These are phyloP conservation scores for Monosporascus ibericus DNA, from an alignment of 2,329 filamentous ascomycete species.

Conservation along the genomic window DNA sequence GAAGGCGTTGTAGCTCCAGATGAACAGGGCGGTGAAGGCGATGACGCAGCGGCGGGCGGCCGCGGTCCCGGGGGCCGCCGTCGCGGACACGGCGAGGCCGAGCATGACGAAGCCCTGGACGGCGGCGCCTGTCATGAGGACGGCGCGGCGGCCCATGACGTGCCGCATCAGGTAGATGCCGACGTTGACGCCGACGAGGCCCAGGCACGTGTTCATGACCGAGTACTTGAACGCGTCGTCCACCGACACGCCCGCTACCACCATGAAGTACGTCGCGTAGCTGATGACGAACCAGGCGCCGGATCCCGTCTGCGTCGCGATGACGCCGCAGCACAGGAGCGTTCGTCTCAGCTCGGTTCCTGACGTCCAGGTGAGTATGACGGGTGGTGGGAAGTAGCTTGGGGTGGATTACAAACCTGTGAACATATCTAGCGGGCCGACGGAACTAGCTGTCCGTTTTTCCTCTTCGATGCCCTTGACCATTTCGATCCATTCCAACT, in stretches of 20 bases:
- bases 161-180: slow-evolving; percentile 43
- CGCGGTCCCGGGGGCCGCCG: slow-evolving; percentile 19
- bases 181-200: slow-evolving; percentile 41
- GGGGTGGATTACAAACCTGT: slow-evolving; percentile 13
- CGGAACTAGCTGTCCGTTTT: slow-evolving; percentile 24
- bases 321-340: slow-evolving; percentile 42
- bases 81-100: slow-evolving; percentile 30
- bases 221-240: slow-evolving; percentile 41
- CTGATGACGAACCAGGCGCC: slow-evolving; percentile 46
- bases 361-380: slow-evolving; percentile 4
- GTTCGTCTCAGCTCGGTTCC: slow-evolving; percentile 42
- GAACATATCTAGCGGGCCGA: slow-evolving; percentile 32
- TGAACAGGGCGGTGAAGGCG: slow-evolving; percentile 28
- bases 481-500: slow-evolving; percentile 35
- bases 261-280: slow-evolving; percentile 44
- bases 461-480: slow-evolving; percentile 32
- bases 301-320: slow-evolving; percentile 36
- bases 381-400: too few relatives aligned
- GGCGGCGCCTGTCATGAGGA: slow-evolving; percentile 40
- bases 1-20: slow-evolving; percentile 31
- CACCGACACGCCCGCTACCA: slow-evolving; percentile 32
- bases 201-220: slow-evolving; percentile 44
- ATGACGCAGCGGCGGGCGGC: slow-evolving; percentile 27
- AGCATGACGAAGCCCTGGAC: slow-evolving; percentile 39
- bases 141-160: slow-evolving; percentile 37